Base-by-base conservation (phyloP, 2,329 filamentous ascomycete genomes). In the Fusarium chlamydosporum region DNA sequence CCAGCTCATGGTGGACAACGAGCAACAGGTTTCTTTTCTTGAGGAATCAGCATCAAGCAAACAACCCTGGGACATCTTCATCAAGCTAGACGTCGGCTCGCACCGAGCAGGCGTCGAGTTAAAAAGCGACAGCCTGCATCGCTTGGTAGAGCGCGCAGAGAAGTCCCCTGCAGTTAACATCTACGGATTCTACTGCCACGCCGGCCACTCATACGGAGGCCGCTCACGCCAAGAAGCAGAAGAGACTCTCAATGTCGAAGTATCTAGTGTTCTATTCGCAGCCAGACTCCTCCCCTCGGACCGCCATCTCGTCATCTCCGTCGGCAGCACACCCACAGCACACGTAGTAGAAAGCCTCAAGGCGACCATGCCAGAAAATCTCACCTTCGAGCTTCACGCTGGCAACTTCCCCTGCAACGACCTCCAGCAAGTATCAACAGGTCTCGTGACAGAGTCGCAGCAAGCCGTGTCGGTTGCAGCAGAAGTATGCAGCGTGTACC, bases 391-490 rank as follows among this genome's bases (percentile, higher is more conserved):
- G 63, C 65, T 80, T 4, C 79, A 80, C 35, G 79, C 79, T 11
- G 78, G 78, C 16, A 79, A 81, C 59, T 81, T 79, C 47, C 77
- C 77, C 4, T 72, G 72, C 33, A 78, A 79, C n/a, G 79, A 80
- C 37, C 77, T 81, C 16, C 79, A 81, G 37, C 79, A 80, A 53
- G 75, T 81, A 4, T 77, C 77, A 2, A 81, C 79, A 1, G 75
- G 75, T 1, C 61, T 79, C 7, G 75, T 80, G 15, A 42, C 45
- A 0, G 56, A 75, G 18, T 56, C 66, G 2, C 74, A 77, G 29
- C 77, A 77, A 34, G 77, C 79, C 4, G 68, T 76, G 6, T 74
- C 76, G 4, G 69, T 80, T 3, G 60, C 72, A 0, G 70, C 75
- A 27, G 79, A 81, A 54, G 78, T 80, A n/a, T 80, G 77, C 66